Evolutionary conservation across 305 asterid species (phyloP), one percentile per base, ranked within the genome.

Genomic region (Fraxinus velutina): DNA sequence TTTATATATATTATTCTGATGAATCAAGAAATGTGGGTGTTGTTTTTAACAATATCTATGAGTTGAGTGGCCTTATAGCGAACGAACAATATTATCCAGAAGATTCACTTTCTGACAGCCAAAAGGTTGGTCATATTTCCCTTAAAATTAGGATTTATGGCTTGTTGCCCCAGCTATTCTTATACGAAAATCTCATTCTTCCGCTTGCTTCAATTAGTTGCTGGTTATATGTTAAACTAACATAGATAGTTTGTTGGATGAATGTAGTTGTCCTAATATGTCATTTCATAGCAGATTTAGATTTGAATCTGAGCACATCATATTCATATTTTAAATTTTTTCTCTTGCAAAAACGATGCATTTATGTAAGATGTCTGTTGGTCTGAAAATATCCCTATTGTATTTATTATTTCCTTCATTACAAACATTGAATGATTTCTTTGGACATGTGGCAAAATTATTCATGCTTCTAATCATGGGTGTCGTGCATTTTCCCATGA

Each of bases 21-120:
- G 97, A 95, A 80, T 78, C 97, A 22, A 92, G 97, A 90, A 85
- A 50, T 17, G 89, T 92, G 1, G 99, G 97, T 24, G 94, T 91
- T 85, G 96, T 88, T 81, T 95, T 95, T 86, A 94, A 95, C 91
- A 89, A 95, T 85, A 93, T 95, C 75, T 95, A 89, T 64, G 98
- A 94, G 89, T 90, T 95, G 89, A 90, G 91, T 77, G 99, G 99
- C 64, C 96, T 95, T 76, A 92, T 94, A 77, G 84, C 90, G 44
- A 79, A 84, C 62, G 92, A 89, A 72, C 93, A 88, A 76, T 91
- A 86, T 85, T 85, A 74, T 86, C 74, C 94, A 4, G 91, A 90
- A 29, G 94, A 89, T 86, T 82, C 94, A 74, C 93, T 91, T 76
- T 87, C 94, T 73, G 92, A 91, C 75, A 81, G 86, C 90, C 94